Evolutionary conservation across 2,329 filamentous ascomycete species (phyloP).

Genomic region (Paecilomyces dactylethromorphus): DNA sequence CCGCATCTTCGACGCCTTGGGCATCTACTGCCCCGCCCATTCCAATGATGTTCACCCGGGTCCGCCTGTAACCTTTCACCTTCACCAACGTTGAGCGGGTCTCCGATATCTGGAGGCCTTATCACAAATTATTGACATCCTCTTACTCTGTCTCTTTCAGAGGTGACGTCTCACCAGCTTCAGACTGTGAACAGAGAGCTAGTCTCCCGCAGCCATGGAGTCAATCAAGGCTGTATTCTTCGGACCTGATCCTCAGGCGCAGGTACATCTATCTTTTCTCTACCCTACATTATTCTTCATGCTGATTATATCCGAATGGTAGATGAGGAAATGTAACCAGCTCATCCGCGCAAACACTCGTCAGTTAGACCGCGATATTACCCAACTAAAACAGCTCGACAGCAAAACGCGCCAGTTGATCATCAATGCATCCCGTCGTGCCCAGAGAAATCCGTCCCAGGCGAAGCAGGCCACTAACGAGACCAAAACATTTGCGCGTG

Average conservation of each 20-base stretch:
- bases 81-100: background rate
- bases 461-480: conserved; percentile 73
- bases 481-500: conserved; percentile 79
- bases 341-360: conserved; percentile 86
- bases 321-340: conserved; percentile 94
- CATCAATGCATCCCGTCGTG: conserved; percentile 72
- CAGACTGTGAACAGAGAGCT: background rate
- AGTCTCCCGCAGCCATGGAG: conserved; percentile 60
- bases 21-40: background rate
- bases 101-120: background rate
- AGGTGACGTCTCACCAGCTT: background rate
- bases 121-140: background rate
- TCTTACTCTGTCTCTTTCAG: background rate
- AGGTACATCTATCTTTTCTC: conserved; percentile 54
- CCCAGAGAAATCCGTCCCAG: conserved; percentile 70
- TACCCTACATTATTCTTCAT: conserved; percentile 1
- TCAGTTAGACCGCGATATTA: conserved; percentile 90
- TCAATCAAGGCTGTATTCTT: conserved; percentile 78
- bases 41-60: background rate
- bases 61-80: background rate
- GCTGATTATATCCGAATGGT: conserved; percentile 1
- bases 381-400: conserved; percentile 70
- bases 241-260: conserved; percentile 86
- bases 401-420: conserved; percentile 80
- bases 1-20: background rate